Percentiles rank a stretch among this genome's conserved stretches.
Evolutionary conservation across 331 rosid species (phyloP).

Genomic region (Ulmus americana): DNA sequence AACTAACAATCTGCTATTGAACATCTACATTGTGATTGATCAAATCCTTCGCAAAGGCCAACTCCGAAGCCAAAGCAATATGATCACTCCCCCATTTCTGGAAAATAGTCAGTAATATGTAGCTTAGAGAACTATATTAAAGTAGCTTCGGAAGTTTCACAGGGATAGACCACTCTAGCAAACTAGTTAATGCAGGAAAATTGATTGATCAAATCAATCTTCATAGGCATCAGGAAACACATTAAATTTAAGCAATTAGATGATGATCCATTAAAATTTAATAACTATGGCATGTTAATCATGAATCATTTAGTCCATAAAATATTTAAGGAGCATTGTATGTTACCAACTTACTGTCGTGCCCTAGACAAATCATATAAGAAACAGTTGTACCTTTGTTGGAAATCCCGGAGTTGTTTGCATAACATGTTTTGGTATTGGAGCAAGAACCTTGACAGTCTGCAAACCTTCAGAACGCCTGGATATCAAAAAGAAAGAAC

Average conservation of each 20-base stretch:
- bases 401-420: slow-evolving; percentile 76
- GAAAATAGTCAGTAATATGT: slow-evolving; percentile 7
- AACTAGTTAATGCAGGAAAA: no score
- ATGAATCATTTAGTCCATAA: no score
- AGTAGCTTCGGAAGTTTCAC: background rate
- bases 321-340: no score
- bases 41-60: slow-evolving; percentile 53
- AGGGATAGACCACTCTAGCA: background rate
- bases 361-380: background rate
- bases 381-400: slow-evolving; percentile 55
- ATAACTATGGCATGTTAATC: no score
- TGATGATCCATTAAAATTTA: no score
- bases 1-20: slow-evolving; percentile 7
- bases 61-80: slow-evolving; percentile 75
- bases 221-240: no score
- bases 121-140: background rate
- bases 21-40: slow-evolving; percentile 16
- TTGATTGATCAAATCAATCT: no score
- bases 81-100: slow-evolving; percentile 99
- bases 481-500: slow-evolving; percentile 13
- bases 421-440: slow-evolving; percentile 69
- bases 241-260: no score
- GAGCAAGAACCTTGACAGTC: slow-evolving; percentile 80
- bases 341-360: background rate
- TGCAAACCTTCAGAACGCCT: slow-evolving; percentile 92